Percentiles rank a stretch among this genome's conserved stretches.
phyloP scores from a whole-genome alignment of 2,329 filamentous ascomycete species.

The Epichloe hybrida region DNA sequence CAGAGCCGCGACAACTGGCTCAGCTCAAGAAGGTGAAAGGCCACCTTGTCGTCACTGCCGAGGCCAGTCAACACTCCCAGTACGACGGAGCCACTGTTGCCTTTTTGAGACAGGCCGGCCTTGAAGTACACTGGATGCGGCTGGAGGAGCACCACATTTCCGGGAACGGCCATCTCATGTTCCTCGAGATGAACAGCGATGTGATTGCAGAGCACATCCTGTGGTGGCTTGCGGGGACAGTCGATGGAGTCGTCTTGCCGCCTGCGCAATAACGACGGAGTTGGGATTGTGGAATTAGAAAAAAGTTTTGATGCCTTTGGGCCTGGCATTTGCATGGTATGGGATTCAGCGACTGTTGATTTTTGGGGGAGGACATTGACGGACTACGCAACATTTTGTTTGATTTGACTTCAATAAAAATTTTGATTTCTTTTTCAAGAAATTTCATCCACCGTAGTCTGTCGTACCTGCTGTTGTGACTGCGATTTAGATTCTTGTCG shows the following conservation, averaged over 20 bases:
- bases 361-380: no score
- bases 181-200: constrained; percentile 38
- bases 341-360: no score
- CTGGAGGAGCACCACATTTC: constrained; percentile 29
- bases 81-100: constrained; percentile 42
- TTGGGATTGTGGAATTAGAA: no score
- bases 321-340: no score
- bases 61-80: constrained; percentile 38
- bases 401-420: no score
- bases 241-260: neutral
- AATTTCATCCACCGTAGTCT: no score
- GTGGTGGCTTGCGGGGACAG: constrained; percentile 4
- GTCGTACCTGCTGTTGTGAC: no score
- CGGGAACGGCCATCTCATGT: constrained; percentile 44
- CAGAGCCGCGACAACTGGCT: constrained; percentile 23
- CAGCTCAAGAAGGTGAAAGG: constrained; percentile 32
- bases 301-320: no score
- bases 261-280: neutral
- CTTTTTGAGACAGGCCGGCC: constrained; percentile 39
- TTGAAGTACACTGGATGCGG: constrained; percentile 27
- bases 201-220: constrained; percentile 19
- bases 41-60: constrained; percentile 34
- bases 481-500: no score
- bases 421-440: no score
- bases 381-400: no score